Percentiles rank a stretch among this genome's conserved stretches.
Evolutionary conservation across 2,329 filamentous ascomycete genomes (phyloP).

Genomic region (Colletotrichum cordylinicola): DNA sequence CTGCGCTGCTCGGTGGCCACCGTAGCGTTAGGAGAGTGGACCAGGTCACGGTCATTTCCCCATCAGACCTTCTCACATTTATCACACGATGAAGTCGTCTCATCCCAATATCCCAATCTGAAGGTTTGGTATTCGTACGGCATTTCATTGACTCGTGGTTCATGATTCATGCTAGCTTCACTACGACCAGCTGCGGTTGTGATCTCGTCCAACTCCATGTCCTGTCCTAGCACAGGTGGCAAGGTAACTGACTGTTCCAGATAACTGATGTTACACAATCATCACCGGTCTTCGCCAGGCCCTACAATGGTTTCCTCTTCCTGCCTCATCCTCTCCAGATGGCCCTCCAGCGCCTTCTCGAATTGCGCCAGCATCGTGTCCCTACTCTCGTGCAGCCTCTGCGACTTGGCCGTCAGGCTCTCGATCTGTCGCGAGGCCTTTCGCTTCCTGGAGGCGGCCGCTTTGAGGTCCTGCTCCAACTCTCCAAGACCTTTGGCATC

Average conservation of each 20-base stretch:
- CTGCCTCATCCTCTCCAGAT: neutral
- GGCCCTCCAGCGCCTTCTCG: neutral
- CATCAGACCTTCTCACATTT: neutral
- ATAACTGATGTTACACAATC: neutral
- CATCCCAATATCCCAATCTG: too few relatives aligned
- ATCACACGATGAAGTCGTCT: neutral
- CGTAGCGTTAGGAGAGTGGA: neutral
- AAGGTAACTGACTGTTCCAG: too few relatives aligned
- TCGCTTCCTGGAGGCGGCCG: neutral
- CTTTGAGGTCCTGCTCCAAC: neutral
- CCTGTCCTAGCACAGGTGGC: too few relatives aligned
- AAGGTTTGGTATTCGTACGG: too few relatives aligned
- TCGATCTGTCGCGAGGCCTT: neutral
- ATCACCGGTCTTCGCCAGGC: neutral
- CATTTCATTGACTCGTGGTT: too few relatives aligned
- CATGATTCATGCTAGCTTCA: too few relatives aligned
- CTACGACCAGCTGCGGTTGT: too few relatives aligned
- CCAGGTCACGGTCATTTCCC: neutral
- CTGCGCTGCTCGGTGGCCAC: neutral
- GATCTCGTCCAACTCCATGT: too few relatives aligned
- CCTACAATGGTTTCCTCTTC: neutral
- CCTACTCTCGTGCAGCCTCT: neutral
- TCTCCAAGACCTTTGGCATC: neutral
- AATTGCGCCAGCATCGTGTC: neutral
- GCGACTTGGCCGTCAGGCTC: neutral